Evolutionary conservation across 352 stramenopile species (phyloP), one percentile per base, ranked within the genome.

Genomic region (Globisporangium middletonii): DNA sequence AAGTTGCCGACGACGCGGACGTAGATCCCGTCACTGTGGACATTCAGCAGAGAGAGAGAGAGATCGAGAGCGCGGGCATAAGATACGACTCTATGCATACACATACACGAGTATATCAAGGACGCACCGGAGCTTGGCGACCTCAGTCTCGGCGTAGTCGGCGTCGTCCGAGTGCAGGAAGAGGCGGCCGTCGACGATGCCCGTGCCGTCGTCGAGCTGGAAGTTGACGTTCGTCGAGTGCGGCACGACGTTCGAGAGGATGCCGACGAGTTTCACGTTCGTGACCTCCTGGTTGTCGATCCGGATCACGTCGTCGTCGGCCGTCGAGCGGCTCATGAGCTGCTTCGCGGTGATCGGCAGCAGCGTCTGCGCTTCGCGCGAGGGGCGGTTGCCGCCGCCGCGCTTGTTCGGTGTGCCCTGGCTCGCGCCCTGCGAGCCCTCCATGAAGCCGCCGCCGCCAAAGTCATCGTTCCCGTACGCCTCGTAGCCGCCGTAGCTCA

Each of bases 201-300:
- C 96, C 16, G 96, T 98, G 28, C 91, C 92, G 70, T 99, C 96
- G 74, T 99, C 94, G 51, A 98, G 58, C 46, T 90, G 69, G 63
- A 98, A 97, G 53, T 82, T 83, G n/a, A 97, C 72, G 62, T 92
- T 97, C 27, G 93, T 98, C 4, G 81, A 96, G 59, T 94, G 73
- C 37, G 86, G 71, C 51, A 92, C 73, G 7, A 92, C 66, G 30
- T 68, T 73, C 33, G 80, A 85, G 1, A 98, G 67, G 18, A 95
- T 80, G 2, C 73, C 94, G 11, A 98, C 75, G 33, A 98, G 50
- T 60, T 93, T 88, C 38, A 98, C 77, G 47, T 87, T 95, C 53
- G 87, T 68, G 3, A 98, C 60, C 47, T 95, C 85, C 28, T 89
- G 80, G 41, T 79, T 85, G 67, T 99, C 94, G n/a, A 99, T 73